phyloP scores from a whole-genome alignment of 2,329 filamentous ascomycete genomes.

The Fusarium keratoplasticum region DNA sequence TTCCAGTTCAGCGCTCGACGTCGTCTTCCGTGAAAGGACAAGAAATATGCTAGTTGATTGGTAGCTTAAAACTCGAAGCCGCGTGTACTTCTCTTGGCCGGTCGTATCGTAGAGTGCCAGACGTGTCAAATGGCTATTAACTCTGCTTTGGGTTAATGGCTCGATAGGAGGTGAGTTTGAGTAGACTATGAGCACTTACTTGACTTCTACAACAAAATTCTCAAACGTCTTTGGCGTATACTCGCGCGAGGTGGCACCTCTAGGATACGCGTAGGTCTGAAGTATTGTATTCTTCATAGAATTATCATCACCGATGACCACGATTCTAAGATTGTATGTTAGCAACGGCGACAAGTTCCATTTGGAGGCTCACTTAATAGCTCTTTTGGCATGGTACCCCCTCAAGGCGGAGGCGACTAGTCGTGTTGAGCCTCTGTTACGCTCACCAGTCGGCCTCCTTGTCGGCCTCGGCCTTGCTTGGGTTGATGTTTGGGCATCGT shows the following conservation, averaged over 20 bases:
- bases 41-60: background rate
- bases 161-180: background rate
- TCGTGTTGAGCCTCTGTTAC: background rate
- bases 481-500: background rate
- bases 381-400: background rate
- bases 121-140: background rate
- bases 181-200: background rate
- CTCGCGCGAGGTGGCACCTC: background rate
- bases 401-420: background rate
- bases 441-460: background rate
- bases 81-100: background rate
- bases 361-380: background rate
- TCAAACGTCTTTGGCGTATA: conserved; percentile 7
- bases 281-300: conserved; percentile 6
- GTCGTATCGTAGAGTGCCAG: conserved; percentile 1
- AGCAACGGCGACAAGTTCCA: background rate
- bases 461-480: background rate
- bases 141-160: background rate
- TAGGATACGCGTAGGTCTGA: conserved; percentile 2
- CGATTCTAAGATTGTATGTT: background rate
- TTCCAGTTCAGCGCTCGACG: background rate
- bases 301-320: background rate
- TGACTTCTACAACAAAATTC: conserved; percentile 10
- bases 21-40: background rate
- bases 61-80: background rate